These are phyloP conservation scores for Eucalyptus lansdowneana DNA, from an alignment of 345 rosid genomes.

Conservation along the genomic window DNA sequence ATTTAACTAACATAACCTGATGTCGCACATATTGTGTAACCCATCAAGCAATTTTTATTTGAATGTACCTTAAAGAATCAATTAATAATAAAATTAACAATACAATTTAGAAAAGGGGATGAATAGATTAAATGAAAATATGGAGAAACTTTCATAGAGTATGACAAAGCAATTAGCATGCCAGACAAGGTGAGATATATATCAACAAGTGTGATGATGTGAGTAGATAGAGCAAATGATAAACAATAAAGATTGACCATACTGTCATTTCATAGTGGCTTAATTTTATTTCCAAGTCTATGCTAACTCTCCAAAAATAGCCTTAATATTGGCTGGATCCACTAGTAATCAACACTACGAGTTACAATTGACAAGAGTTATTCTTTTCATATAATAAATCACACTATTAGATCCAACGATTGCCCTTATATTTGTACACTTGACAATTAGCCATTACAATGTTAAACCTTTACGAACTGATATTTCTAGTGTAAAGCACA, in stretches of 20 bases:
- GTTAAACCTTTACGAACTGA: accelerated
- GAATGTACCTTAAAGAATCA: neutral
- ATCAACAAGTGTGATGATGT: too few relatives aligned
- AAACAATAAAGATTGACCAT: too few relatives aligned
- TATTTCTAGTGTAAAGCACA: too few relatives aligned
- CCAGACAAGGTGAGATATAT: too few relatives aligned
- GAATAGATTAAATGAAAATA: too few relatives aligned
- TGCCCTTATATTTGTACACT: accelerated
- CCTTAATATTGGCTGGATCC: accelerated
- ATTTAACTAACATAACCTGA: neutral
- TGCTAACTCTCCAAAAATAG: accelerated
- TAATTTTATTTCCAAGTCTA: accelerated
- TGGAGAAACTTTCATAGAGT: too few relatives aligned
- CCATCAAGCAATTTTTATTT: accelerated
- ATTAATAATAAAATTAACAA: neutral
- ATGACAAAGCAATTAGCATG: accelerated
- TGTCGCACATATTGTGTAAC: accelerated
- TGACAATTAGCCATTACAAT: neutral
- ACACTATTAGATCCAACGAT: accelerated
- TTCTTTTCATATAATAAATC: neutral
- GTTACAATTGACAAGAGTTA: accelerated
- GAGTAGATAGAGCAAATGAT: too few relatives aligned
- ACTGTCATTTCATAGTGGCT: neutral
- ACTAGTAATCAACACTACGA: neutral
- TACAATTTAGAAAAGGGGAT: too few relatives aligned